A percentile compares a stretch with the other conserved stretches of the same genome.
Evolutionary conservation across 768 basidiomycete genomes (phyloP).

Genomic region (Calocera cornea): DNA sequence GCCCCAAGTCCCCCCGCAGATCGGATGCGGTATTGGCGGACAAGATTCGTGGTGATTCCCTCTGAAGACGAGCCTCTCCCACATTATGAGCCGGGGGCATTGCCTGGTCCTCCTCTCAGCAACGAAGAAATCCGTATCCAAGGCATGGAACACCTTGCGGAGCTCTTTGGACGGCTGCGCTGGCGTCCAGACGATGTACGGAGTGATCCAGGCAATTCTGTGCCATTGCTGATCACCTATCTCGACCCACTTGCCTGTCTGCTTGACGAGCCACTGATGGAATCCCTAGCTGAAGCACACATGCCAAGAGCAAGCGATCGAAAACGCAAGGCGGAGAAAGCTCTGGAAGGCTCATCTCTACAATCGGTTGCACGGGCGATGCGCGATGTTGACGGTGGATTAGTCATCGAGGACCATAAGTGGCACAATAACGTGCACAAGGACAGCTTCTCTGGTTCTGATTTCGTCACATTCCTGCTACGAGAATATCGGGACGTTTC

Average conservation of each 20-base stretch:
- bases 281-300: constrained; percentile 69
- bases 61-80: constrained; percentile 50
- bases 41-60: constrained; percentile 84
- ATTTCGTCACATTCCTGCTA: constrained; percentile 85
- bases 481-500: constrained; percentile 82
- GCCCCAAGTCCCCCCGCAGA: constrained; percentile 71
- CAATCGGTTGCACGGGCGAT: constrained; percentile 63
- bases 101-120: constrained; percentile 61
- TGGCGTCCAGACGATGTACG: constrained; percentile 35
- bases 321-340: constrained; percentile 66
- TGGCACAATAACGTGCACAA: constrained; percentile 67
- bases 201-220: neutral
- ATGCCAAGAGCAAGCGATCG: constrained; percentile 36
- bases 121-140: constrained; percentile 79
- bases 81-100: constrained; percentile 36
- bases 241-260: constrained; percentile 69
- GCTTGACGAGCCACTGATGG: constrained; percentile 62
- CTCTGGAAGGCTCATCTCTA: constrained; percentile 53
- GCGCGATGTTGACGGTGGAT: constrained; percentile 62
- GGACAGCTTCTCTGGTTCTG: constrained; percentile 78
- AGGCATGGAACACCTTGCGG: constrained; percentile 84
- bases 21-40: constrained; percentile 83
- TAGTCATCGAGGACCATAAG: constrained; percentile 68
- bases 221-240: constrained; percentile 64
- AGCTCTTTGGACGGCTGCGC: constrained; percentile 70